phyloP scores from a whole-genome alignment of 106 monocot genomes.

The Allium sativum region DNA sequence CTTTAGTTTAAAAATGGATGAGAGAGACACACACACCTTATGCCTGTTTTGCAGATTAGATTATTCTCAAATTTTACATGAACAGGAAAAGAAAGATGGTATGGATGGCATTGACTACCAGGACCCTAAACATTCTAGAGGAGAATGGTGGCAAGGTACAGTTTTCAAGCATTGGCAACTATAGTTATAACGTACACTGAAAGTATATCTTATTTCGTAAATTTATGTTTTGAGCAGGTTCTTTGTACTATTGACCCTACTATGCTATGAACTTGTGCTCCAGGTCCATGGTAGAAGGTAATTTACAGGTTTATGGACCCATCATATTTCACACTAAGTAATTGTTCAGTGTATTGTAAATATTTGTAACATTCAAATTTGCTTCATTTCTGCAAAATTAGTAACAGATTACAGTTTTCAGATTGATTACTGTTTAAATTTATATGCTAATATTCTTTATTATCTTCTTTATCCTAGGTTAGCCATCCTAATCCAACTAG shows the following conservation, averaged over 20 bases:
- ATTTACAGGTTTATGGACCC: not conserved
- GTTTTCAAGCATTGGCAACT: not conserved
- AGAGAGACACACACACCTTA: no score
- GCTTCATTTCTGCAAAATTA: no score
- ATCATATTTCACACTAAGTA: no score
- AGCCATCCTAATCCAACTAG: not conserved
- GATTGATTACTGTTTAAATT: no score
- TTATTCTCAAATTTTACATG: not conserved
- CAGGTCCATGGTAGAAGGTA: slow-evolving; percentile 1
- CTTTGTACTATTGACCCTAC: slow-evolving; percentile 14
- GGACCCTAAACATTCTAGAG: slow-evolving; percentile 7
- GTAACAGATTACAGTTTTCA: no score
- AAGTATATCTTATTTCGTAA: not conserved
- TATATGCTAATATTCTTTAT: no score
- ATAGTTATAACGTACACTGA: not conserved
- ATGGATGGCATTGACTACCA: slow-evolving; percentile 6
- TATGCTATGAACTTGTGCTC: not conserved
- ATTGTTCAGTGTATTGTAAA: no score
- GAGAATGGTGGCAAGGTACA: slow-evolving; percentile 28
- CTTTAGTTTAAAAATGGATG: no score
- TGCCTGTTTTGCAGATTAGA: no score
- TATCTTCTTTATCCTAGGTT: no score
- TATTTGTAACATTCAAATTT: no score
- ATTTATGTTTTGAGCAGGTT: slow-evolving; percentile 3
- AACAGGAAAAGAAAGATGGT: slow-evolving; percentile 11